Evolutionary conservation across 1,284 basidiomycete genomes (phyloP).

Genomic region (Leccinum fallax): DNA sequence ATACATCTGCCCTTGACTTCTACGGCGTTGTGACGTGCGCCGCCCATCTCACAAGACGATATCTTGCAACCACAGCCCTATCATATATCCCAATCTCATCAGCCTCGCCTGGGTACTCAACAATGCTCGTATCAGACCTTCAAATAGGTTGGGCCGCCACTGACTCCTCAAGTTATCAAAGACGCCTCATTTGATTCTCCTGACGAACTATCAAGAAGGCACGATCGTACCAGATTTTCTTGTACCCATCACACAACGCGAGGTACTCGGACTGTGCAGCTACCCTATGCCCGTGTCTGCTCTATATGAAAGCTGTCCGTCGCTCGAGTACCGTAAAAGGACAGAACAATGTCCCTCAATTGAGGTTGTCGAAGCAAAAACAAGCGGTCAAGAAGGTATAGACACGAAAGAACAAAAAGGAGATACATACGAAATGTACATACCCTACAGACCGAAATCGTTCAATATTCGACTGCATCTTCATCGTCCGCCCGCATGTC

Average conservation of each 20-base stretch:
- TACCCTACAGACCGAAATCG: conserved; percentile 22
- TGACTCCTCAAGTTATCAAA: not conserved
- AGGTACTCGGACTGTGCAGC: not conserved
- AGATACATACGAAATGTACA: conserved; percentile 31
- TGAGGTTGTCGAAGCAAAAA: conserved; percentile 13
- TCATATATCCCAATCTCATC: not conserved
- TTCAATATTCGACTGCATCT: conserved; percentile 61
- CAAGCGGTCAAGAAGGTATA: conserved; percentile 23
- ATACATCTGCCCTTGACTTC: not conserved
- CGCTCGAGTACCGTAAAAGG: not conserved
- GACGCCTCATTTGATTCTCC: not conserved
- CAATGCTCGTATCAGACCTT: not conserved
- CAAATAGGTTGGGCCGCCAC: not conserved
- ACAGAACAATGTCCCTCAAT: conserved; percentile 8
- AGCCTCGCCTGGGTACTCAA: not conserved
- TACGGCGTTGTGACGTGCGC: not conserved
- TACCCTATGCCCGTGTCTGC: not conserved
- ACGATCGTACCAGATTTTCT: not conserved
- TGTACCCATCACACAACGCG: not conserved
- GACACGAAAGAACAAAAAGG: conserved; percentile 17
- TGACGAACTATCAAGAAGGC: not conserved
- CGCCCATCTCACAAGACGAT: not conserved
- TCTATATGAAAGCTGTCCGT: not conserved
- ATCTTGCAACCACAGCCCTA: not conserved
- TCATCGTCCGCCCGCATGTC: conserved; percentile 54